phyloP scores from a whole-genome alignment of 148 eudicot genomes.

The Rhododendron ovatum region DNA sequence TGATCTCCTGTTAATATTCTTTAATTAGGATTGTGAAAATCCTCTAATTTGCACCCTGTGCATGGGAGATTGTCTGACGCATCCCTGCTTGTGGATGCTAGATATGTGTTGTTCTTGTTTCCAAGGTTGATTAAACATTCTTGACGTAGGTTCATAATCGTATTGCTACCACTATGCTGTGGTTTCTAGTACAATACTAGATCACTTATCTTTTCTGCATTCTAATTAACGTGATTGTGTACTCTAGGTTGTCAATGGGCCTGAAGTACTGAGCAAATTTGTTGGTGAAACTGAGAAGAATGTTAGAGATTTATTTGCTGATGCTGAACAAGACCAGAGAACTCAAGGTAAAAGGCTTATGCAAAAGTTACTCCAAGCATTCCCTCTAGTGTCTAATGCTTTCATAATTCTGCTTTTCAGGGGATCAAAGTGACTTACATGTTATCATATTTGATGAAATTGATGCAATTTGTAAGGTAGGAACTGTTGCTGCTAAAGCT shows the following conservation, averaged over 20 bases:
- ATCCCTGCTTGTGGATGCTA: neutral
- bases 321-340: conserved; percentile 96
- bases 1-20: neutral
- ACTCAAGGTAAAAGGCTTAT: conserved; percentile 40
- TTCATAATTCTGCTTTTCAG: conserved; percentile 36
- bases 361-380: neutral
- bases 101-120: neutral
- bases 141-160: neutral
- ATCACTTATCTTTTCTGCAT: neutral
- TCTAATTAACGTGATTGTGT: conserved; percentile 5
- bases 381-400: neutral
- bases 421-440: conserved; percentile 97
- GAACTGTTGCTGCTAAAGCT: conserved; percentile 9
- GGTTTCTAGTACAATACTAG: neutral
- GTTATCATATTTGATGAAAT: conserved; percentile 98
- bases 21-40: neutral
- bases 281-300: conserved; percentile 99
- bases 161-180: neutral
- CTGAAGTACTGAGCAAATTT: conserved; percentile 96
- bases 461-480: conserved; percentile 97
- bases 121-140: neutral
- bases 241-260: conserved; percentile 89
- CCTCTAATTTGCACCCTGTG: neutral
- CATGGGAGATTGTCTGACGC: neutral
- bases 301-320: conserved; percentile 97